Evolutionary conservation across 352 stramenopile species (phyloP).

Genomic region (Aphanomyces cochlioides): DNA sequence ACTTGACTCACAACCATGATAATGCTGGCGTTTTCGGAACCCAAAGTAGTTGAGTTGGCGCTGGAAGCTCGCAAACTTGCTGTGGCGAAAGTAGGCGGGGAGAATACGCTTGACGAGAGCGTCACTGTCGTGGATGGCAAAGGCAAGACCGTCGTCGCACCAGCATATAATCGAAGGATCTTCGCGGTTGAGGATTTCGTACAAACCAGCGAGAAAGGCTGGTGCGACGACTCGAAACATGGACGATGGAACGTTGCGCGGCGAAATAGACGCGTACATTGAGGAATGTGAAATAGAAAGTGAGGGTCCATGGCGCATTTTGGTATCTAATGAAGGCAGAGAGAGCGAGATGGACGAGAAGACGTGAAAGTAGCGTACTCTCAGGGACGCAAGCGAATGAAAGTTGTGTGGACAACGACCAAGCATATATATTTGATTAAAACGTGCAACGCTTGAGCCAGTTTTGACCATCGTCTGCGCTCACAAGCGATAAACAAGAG

Average conservation of each 20-base stretch:
- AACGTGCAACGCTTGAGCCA: no score
- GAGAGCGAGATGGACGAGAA: no score
- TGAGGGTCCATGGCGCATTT: no score
- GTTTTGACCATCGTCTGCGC: no score
- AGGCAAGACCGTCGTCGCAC: slow-evolving; percentile 59
- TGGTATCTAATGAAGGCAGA: no score
- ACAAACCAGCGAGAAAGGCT: slow-evolving; percentile 64
- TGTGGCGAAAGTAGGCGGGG: slow-evolving; percentile 92
- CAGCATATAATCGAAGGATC: slow-evolving; percentile 63
- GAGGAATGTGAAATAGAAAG: no score
- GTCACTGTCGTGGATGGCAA: slow-evolving; percentile 62
- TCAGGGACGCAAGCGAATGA: no score
- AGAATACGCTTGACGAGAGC: slow-evolving; percentile 68
- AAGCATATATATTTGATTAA: no score
- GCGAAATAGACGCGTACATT: neutral
- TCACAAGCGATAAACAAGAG: no score
- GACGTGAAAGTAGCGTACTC: no score
- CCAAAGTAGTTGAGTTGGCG: slow-evolving; percentile 88
- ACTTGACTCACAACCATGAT: slow-evolving; percentile 57
- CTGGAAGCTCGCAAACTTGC: slow-evolving; percentile 88
- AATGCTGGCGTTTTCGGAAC: slow-evolving; percentile 50
- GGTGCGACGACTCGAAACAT: slow-evolving; percentile 11
- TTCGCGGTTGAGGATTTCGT: slow-evolving; percentile 68
- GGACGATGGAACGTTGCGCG: neutral
- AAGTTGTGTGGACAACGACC: no score